Conservation (phyloP, 169 alveolate species). For the Cryptosporidium parvum region DNA sequence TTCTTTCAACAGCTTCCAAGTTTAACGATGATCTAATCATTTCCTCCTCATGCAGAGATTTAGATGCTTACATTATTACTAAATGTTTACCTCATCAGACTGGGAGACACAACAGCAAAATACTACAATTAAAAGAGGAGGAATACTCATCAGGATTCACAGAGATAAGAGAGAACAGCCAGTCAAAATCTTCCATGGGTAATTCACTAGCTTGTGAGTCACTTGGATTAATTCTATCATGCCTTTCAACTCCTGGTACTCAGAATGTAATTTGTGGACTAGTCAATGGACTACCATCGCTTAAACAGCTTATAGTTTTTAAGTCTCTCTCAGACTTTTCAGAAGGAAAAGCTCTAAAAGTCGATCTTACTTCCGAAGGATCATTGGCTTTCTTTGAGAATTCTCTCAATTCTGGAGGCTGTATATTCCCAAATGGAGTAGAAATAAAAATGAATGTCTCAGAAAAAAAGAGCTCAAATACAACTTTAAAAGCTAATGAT, state of each 20-base stretch:
- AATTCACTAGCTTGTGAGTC: slow-evolving; percentile 8
- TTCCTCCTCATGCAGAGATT: slow-evolving; percentile 1
- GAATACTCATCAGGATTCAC: neutral
- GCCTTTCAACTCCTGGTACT: slow-evolving; percentile 43
- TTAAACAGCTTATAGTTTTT: slow-evolving; percentile 31
- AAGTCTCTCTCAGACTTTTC: slow-evolving; percentile 12
- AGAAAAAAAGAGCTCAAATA: neutral
- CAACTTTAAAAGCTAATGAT: neutral
- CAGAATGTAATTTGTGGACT: slow-evolving; percentile 54
- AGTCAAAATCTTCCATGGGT: neutral
- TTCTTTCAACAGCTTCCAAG: slow-evolving; percentile 20
- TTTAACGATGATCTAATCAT: slow-evolving; percentile 24
- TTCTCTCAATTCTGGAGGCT: slow-evolving; percentile 52
- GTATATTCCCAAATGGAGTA: slow-evolving; percentile 21
- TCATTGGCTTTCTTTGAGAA: neutral
- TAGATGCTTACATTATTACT: neutral
- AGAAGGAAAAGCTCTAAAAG: slow-evolving; percentile 30
- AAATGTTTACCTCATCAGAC: slow-evolving; percentile 33
- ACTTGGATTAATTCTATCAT: slow-evolving; percentile 39
- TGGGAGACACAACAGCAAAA: slow-evolving; percentile 8
- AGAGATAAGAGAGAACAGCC: neutral
- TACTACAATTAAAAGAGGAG: slow-evolving; percentile 23
- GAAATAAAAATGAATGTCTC: neutral
- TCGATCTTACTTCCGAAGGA: neutral
- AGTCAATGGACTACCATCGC: neutral